Evolutionary conservation across 139 green algal species (phyloP), one percentile per base, ranked within the genome.

Genomic region (Edaphochlamys debaryana): DNA sequence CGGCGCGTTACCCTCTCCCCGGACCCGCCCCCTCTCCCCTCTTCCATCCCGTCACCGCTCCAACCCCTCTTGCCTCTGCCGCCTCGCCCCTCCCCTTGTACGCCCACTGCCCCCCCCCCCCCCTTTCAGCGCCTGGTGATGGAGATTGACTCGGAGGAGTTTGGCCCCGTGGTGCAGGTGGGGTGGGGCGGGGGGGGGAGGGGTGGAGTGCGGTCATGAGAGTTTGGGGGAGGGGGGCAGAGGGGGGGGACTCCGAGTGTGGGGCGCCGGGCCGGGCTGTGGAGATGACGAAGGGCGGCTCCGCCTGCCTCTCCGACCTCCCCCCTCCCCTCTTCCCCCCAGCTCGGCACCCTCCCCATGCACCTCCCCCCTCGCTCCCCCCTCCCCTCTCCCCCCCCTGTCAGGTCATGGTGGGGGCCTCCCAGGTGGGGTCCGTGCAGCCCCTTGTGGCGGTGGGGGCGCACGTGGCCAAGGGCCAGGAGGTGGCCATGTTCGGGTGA

Each of bases 401-500:
- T 0, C 79, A 86, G 85, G 70, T 86, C 15, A 86, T 86, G 85
- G 83, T 89, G 23, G 85, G 85, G 17, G 85, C 85, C 22, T 84
- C 71, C 54, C 79, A 89, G 37, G 85, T 89, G 27, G 85, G 85
- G 64, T 84, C n/a, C 41, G 64, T 86, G 30, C 34, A 58, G 41
- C 54, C 79, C 6, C 41, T 89, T 52, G 79, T 89, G 32, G 70
- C 54, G 38, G 70, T 76, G 70, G 85, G 85, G 2, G 62, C 82
- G 40, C 4, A 1, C 3, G 79, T 89, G 25, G 38, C 4, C n/a
- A 89, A 89, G 79, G 85, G 79, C 52, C 71, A 89, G n/a, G 85
- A 89, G 79, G 85, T 86, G 79, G 85, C 79, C 38, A 54, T 84
- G 37, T 89, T 89, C 66, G 85, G n/a, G n/a, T n/a, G n/a, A n/a